These are phyloP conservation scores for Cyberlindnera suaveolens DNA, from an alignment of 805 yeast genomes.

Conservation along the genomic window DNA sequence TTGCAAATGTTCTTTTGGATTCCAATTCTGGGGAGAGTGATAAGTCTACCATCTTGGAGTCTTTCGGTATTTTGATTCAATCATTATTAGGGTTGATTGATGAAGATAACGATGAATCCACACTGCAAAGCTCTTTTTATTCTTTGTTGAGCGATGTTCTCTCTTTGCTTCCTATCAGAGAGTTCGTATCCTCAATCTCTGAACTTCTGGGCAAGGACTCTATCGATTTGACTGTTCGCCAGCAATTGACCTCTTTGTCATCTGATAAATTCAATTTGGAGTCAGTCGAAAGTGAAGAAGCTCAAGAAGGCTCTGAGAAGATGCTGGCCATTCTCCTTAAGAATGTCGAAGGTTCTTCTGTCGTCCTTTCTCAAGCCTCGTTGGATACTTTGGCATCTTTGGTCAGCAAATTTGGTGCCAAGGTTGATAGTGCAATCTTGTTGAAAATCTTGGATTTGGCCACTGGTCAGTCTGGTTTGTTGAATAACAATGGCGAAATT, in stretches of 20 bases:
- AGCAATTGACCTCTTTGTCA: conserved; percentile 56
- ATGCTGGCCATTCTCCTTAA: conserved; percentile 45
- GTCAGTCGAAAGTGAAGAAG: conserved; percentile 41
- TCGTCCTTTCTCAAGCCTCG: conserved; percentile 58
- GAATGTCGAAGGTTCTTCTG: conserved; percentile 26
- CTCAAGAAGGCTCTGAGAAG: conserved; percentile 43
- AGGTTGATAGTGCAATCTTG: conserved; percentile 41
- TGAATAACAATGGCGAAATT: conserved; percentile 50
- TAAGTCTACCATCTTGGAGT: conserved; percentile 6
- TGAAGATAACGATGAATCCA: conserved; percentile 20
- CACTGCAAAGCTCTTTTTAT: neutral
- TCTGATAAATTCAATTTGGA: conserved; percentile 67
- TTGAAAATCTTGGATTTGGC: conserved; percentile 43
- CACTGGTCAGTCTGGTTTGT: conserved; percentile 48
- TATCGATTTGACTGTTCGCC: conserved; percentile 43
- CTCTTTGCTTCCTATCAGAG: conserved; percentile 66
- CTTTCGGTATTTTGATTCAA: conserved; percentile 19
- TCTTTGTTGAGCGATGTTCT: conserved; percentile 53
- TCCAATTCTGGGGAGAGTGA: conserved; percentile 12
- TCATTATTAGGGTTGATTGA: conserved; percentile 11
- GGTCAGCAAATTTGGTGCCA: conserved; percentile 54
- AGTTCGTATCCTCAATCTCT: conserved; percentile 60
- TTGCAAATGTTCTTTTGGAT: conserved; percentile 46
- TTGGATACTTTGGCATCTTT: conserved; percentile 61
- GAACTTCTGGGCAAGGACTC: conserved; percentile 27